Conservation (phyloP, 1,139 yeast species). For the Suhomyces wounanorum region DNA sequence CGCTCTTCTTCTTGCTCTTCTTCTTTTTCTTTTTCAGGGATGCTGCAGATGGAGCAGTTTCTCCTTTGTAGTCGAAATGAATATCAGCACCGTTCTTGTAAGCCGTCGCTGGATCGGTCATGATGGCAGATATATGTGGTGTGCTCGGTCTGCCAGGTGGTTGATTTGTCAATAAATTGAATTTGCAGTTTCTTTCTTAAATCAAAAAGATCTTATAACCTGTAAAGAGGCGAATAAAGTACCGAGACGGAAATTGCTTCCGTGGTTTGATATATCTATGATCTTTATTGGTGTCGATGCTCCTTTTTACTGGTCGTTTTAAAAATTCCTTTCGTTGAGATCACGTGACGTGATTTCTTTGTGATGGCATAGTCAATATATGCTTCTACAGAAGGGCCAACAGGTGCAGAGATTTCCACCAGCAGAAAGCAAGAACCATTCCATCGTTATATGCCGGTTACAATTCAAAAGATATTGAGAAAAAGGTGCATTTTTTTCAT, state of each 20-base stretch:
- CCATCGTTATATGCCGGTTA: too few relatives aligned
- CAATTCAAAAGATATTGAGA: too few relatives aligned
- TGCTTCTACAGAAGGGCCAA: too few relatives aligned
- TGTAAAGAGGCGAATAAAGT: neutral
- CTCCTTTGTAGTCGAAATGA: constrained; percentile 53
- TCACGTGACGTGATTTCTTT: constrained; percentile 1
- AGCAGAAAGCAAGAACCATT: neutral
- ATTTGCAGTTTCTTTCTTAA: neutral
- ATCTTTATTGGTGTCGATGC: constrained; percentile 1
- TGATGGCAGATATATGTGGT: neutral
- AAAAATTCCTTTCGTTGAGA: constrained; percentile 6
- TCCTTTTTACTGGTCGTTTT: constrained; percentile 3
- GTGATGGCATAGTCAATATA: neutral
- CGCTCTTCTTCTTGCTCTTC: constrained; percentile 10
- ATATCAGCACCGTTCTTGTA: constrained; percentile 55
- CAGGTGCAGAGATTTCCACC: neutral
- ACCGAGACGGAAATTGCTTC: neutral
- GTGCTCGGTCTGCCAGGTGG: neutral
- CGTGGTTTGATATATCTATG: neutral
- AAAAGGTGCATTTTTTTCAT: neutral
- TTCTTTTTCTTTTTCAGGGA: constrained; percentile 37
- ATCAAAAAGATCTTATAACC: neutral
- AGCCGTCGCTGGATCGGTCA: constrained; percentile 12
- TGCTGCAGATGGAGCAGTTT: constrained; percentile 18
- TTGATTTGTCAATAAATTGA: neutral